Evolutionary conservation across 1,284 basidiomycete genomes (phyloP).

Genomic region (Apiotrichum mycotoxinovorans): DNA sequence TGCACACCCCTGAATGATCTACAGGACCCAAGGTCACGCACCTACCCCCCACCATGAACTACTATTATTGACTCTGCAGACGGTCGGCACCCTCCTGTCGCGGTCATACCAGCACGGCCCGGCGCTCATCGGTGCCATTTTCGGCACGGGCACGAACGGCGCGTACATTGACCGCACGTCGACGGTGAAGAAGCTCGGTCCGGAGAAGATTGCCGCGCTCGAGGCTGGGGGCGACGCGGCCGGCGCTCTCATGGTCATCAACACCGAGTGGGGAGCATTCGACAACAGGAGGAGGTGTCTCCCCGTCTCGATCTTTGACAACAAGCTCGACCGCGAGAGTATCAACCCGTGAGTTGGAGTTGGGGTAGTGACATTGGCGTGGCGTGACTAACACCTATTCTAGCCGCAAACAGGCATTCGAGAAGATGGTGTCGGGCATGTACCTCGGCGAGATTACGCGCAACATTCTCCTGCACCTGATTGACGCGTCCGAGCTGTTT

Average conservation of each 20-base stretch:
- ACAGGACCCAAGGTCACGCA: too few species aligned
- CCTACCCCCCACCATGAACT: not conserved
- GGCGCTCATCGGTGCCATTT: conserved; percentile 82
- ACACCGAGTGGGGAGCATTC: conserved; percentile 97
- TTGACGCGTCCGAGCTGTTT: conserved; percentile 74
- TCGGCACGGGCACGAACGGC: conserved; percentile 97
- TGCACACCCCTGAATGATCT: not conserved
- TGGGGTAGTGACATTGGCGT: too few species aligned
- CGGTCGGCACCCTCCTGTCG: conserved; percentile 89
- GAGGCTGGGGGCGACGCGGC: conserved; percentile 41
- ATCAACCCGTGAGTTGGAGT: conserved; percentile 82
- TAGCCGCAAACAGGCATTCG: conserved; percentile 80
- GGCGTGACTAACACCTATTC: too few species aligned
- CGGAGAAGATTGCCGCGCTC: conserved; percentile 56
- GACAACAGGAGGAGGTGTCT: conserved; percentile 87
- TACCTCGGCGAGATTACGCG: conserved; percentile 93
- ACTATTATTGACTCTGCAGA: conserved; percentile 54
- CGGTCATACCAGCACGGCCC: conserved; percentile 86
- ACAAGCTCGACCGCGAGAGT: conserved; percentile 83
- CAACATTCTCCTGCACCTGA: conserved; percentile 75
- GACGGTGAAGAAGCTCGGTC: conserved; percentile 78
- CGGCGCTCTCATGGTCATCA: conserved; percentile 85
- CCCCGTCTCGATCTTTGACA: conserved; percentile 89
- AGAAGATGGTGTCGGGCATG: conserved; percentile 99
- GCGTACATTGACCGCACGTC: conserved; percentile 86